Percentiles rank a stretch among this genome's conserved stretches.
Evolutionary conservation across 176 grass and related monocot species (phyloP).

Genomic region (Triticum dicoccoides): DNA sequence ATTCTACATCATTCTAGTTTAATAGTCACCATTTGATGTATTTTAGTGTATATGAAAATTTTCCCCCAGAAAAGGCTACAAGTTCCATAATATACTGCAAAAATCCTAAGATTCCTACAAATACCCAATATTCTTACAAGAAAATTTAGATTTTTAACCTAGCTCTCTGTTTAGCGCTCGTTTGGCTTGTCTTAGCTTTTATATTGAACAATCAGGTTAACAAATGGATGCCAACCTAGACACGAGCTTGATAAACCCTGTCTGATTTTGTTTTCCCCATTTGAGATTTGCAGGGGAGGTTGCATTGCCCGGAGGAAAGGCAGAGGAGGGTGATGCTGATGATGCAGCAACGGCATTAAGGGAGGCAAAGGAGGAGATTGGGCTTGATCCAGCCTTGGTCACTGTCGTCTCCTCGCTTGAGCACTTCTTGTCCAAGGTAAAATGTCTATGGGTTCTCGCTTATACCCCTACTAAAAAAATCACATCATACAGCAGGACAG

Average conservation of each 20-base stretch:
- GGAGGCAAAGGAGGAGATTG: conserved; percentile 71
- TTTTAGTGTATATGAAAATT: background rate
- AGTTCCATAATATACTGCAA: background rate
- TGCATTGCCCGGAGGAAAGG: conserved; percentile 73
- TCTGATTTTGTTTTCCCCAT: background rate
- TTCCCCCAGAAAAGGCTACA: background rate
- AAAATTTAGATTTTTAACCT: background rate
- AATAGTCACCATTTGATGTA: background rate
- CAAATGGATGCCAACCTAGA: conserved; percentile 4
- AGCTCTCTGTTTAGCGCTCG: background rate
- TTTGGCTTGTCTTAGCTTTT: conserved; percentile 15
- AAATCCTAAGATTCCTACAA: background rate
- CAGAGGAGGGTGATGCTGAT: conserved; percentile 64
- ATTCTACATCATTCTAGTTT: background rate
- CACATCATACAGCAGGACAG: background rate
- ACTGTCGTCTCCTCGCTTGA: conserved; percentile 54
- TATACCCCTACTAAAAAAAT: background rate
- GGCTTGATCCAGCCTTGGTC: conserved; percentile 54
- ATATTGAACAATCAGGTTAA: background rate
- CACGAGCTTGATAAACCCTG: background rate
- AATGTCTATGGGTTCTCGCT: background rate
- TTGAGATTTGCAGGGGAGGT: conserved; percentile 55
- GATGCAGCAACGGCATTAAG: conserved; percentile 62
- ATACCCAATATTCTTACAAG: background rate
- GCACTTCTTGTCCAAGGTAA: conserved; percentile 64